Evolutionary conservation across 1,284 basidiomycete species (phyloP).

Genomic region (Leccinum cinnamomeum): DNA sequence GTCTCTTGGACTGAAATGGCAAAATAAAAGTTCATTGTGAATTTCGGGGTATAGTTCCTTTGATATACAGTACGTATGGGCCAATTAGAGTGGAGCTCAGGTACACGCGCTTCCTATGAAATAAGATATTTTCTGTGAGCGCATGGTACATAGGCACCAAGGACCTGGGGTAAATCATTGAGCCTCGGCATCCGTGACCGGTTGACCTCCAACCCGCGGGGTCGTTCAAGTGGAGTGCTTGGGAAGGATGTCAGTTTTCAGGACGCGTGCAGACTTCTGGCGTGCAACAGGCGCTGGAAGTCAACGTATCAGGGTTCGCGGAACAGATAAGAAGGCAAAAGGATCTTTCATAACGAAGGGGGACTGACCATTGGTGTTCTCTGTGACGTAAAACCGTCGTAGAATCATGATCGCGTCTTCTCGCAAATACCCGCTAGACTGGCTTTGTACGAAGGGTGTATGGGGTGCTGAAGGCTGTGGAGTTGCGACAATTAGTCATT

Average conservation of each 20-base stretch:
- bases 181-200: neutral
- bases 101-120: neutral
- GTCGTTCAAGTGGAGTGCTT: slow-evolving; percentile 15
- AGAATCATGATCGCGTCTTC: slow-evolving; percentile 96
- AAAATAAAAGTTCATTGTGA: slow-evolving; percentile 18
- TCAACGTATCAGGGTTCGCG: slow-evolving; percentile 8
- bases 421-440: slow-evolving; percentile 76
- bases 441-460: slow-evolving; percentile 76
- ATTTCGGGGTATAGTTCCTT: neutral
- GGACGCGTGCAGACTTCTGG: slow-evolving; percentile 67
- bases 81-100: neutral
- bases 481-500: slow-evolving; percentile 10
- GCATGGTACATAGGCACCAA: neutral
- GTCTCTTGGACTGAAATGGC: slow-evolving; percentile 53
- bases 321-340: slow-evolving; percentile 8
- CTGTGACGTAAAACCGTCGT: slow-evolving; percentile 93
- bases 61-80: neutral
- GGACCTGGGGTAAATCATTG: neutral
- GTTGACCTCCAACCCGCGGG: no score
- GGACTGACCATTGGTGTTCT: slow-evolving; percentile 84
- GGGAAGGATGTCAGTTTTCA: slow-evolving; percentile 67
- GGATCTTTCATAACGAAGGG: neutral
- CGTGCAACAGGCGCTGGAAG: slow-evolving; percentile 72
- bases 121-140: neutral
- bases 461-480: slow-evolving; percentile 61